These are phyloP conservation scores for Fusarium udum DNA, from an alignment of 2,329 filamentous ascomycete species.

Conservation along the genomic window DNA sequence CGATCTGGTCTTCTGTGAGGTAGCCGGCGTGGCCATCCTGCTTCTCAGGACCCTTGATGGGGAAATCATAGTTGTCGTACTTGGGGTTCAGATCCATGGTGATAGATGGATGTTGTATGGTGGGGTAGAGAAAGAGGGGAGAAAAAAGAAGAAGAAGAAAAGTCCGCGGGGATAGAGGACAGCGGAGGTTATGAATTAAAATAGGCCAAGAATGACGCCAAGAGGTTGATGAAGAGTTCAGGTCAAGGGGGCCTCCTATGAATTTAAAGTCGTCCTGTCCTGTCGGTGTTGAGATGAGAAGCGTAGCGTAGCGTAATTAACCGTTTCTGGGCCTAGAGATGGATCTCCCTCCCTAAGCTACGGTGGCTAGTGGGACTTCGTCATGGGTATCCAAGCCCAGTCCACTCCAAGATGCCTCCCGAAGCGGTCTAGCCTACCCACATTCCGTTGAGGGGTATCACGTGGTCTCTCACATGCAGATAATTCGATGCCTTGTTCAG, in stretches of 20 bases:
- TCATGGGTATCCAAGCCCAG: slow-evolving; percentile 36
- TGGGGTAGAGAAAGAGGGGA: slow-evolving; percentile 32
- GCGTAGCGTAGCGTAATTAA: slow-evolving; percentile 41
- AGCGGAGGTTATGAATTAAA: slow-evolving; percentile 5
- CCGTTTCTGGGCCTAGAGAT: slow-evolving; percentile 42
- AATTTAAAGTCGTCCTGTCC: slow-evolving; percentile 27
- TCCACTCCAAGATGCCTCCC: slow-evolving; percentile 32
- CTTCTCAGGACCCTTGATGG: slow-evolving; percentile 75
- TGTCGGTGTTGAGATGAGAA: slow-evolving; percentile 31
- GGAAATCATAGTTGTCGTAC: slow-evolving; percentile 97
- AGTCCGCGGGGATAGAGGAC: slow-evolving; percentile 9
- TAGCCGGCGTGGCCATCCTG: slow-evolving; percentile 87
- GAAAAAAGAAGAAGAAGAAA: background rate
- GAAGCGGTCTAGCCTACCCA: slow-evolving; percentile 39
- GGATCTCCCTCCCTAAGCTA: slow-evolving; percentile 15
- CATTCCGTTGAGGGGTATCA: slow-evolving; percentile 31
- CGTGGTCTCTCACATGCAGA: slow-evolving; percentile 41
- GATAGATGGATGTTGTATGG: slow-evolving; percentile 28
- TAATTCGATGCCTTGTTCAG: slow-evolving; percentile 6
- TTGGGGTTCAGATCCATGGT: slow-evolving; percentile 76
- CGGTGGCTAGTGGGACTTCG: slow-evolving; percentile 40
- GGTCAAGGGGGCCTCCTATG: slow-evolving; percentile 32
- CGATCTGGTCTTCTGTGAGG: slow-evolving; percentile 87
- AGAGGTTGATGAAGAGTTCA: slow-evolving; percentile 17
- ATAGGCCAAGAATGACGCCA: slow-evolving; percentile 11